phyloP scores from a whole-genome alignment of 352 stramenopile genomes.

The Phytophthora aleatoria region DNA sequence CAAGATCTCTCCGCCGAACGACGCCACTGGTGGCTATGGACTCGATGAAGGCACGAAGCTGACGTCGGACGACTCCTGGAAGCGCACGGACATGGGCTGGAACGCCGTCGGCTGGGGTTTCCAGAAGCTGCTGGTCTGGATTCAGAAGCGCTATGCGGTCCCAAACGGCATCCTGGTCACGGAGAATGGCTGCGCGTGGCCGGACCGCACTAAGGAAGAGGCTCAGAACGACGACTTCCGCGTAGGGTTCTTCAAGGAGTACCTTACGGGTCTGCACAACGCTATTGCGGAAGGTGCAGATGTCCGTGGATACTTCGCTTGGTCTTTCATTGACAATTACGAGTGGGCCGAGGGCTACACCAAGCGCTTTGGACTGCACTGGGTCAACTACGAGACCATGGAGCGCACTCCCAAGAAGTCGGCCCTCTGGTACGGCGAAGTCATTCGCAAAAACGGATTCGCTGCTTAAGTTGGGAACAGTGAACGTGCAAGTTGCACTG shows the following conservation, averaged over 20 bases:
- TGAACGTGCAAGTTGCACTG: background rate
- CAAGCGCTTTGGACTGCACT: conserved; percentile 68
- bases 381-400: conserved; percentile 69
- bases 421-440: conserved; percentile 55
- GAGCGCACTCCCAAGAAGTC: conserved; percentile 76
- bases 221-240: conserved; percentile 84
- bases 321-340: conserved; percentile 93
- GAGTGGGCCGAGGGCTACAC: conserved; percentile 87
- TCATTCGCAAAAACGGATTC: conserved; percentile 53
- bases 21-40: conserved; percentile 37
- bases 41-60: conserved; percentile 51
- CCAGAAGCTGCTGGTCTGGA: conserved; percentile 89
- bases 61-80: conserved; percentile 56
- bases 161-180: conserved; percentile 87
- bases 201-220: conserved; percentile 69
- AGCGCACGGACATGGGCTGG: conserved; percentile 86
- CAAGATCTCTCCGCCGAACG: conserved; percentile 37
- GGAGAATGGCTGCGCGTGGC: conserved; percentile 90
- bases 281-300: conserved; percentile 53
- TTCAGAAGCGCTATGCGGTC: conserved; percentile 84
- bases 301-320: conserved; percentile 90
- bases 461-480: background rate
- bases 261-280: conserved; percentile 75
- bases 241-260: conserved; percentile 80
- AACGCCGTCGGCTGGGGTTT: conserved; percentile 81